These are phyloP conservation scores for Colletotrichum tofieldiae DNA, from an alignment of 2,329 filamentous ascomycete genomes.

Conservation along the genomic window DNA sequence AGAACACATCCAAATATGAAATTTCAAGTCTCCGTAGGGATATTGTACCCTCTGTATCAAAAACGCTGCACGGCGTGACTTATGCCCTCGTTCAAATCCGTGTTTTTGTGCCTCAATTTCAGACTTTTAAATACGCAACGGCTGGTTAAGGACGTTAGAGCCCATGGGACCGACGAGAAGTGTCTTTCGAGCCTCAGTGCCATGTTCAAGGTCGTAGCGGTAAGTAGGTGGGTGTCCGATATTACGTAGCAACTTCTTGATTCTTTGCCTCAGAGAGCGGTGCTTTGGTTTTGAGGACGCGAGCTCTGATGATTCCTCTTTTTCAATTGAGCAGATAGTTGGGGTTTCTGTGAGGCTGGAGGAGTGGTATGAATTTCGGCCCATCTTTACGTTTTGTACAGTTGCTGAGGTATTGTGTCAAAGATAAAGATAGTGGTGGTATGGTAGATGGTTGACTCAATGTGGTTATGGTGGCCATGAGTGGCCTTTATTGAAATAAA, in stretches of 20 bases:
- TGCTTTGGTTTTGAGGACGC: not conserved
- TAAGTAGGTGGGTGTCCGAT: constrained; percentile 36
- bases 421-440: too few species aligned
- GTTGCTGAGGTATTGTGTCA: too few species aligned
- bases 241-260: constrained; percentile 27
- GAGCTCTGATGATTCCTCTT: constrained; percentile 16
- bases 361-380: constrained; percentile 12
- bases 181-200: constrained; percentile 6
- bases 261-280: constrained; percentile 30
- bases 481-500: too few species aligned
- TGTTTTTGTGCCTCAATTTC: not conserved
- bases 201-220: constrained; percentile 35
- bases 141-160: constrained; percentile 35
- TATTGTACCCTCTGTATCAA: constrained; percentile 7
- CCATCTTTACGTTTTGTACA: not conserved
- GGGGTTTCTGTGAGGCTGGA: constrained; percentile 10
- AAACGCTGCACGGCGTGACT: not conserved
- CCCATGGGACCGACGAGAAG: constrained; percentile 29
- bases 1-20: not conserved
- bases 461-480: too few species aligned
- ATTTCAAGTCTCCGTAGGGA: not conserved
- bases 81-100: not conserved
- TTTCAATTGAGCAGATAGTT: constrained; percentile 30
- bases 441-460: too few species aligned
- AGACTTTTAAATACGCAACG: constrained; percentile 17